Evolutionary conservation across 768 basidiomycete species (phyloP).

Genomic region (Lentinula detonsa): DNA sequence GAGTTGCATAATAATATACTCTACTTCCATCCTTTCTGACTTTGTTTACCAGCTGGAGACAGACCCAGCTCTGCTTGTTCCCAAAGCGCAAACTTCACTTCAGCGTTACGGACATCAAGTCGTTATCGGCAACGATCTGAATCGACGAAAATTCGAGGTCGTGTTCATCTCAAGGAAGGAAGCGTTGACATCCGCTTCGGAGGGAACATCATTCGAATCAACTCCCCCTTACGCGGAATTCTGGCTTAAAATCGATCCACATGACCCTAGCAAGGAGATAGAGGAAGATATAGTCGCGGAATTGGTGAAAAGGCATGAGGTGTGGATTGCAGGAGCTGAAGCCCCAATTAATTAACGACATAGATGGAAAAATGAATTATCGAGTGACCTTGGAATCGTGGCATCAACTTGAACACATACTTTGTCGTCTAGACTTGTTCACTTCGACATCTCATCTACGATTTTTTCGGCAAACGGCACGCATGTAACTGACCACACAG

Average conservation of each 20-base stretch:
- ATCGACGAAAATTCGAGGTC: constrained; percentile 86
- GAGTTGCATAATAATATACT: not conserved
- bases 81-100: constrained; percentile 84
- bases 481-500: no score
- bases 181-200: constrained; percentile 6
- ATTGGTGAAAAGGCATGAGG: constrained; percentile 65
- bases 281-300: constrained; percentile 86
- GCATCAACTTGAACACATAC: no score
- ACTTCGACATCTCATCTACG: no score
- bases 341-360: not conserved
- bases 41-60: constrained; percentile 75
- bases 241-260: constrained; percentile 59
- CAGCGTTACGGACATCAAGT: constrained; percentile 96
- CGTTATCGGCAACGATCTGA: constrained; percentile 95
- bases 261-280: constrained; percentile 63
- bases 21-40: not conserved
- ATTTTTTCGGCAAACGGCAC: no score
- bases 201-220: not conserved
- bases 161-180: constrained; percentile 72
- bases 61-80: constrained; percentile 73
- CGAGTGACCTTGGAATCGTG: no score
- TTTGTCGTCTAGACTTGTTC: no score
- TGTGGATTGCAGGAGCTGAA: constrained; percentile 48
- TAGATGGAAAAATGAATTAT: not conserved
- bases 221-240: constrained; percentile 38